phyloP scores from a whole-genome alignment of 768 basidiomycete genomes.

The Heimioporus sp. region DNA sequence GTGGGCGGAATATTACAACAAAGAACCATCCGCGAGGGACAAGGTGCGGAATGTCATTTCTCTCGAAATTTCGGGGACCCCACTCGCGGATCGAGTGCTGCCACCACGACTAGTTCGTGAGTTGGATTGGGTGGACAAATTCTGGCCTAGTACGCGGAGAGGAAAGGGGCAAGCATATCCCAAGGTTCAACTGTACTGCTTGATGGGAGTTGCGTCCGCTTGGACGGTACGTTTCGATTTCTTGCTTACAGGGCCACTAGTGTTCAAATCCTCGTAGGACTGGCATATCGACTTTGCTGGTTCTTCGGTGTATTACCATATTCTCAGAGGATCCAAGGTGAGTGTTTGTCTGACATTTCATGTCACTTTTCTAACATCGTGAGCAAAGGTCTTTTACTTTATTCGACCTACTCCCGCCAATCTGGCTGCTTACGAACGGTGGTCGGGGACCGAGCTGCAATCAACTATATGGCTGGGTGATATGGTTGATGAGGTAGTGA shows the following conservation, averaged over 20 bases:
- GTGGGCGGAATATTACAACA: constrained; percentile 87
- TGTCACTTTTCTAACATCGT: not conserved
- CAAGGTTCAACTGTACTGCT: constrained; percentile 93
- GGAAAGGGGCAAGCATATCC: constrained; percentile 76
- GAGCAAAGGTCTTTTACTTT: constrained; percentile 85
- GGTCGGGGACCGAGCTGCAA: constrained; percentile 92
- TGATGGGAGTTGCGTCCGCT: constrained; percentile 91
- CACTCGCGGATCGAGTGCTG: constrained; percentile 71
- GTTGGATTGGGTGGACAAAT: constrained; percentile 95
- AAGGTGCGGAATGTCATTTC: constrained; percentile 96
- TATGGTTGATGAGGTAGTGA: constrained; percentile 87
- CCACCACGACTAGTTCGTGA: constrained; percentile 86
- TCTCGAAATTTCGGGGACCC: constrained; percentile 86
- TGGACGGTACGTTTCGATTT: constrained; percentile 76
- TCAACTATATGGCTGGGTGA: constrained; percentile 90
- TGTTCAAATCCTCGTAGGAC: constrained; percentile 51
- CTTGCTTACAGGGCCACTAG: not conserved
- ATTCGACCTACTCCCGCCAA: constrained; percentile 87
- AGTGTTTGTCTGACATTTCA: constrained; percentile 3
- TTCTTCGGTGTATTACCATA: constrained; percentile 96
- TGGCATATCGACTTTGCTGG: constrained; percentile 99
- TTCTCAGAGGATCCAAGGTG: constrained; percentile 83
- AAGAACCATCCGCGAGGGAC: constrained; percentile 65
- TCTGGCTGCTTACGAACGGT: constrained; percentile 85
- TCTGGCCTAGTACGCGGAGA: constrained; percentile 82